These are phyloP conservation scores for Hortiboletus flavorubellus DNA, from an alignment of 768 basidiomycete genomes.

Conservation along the genomic window DNA sequence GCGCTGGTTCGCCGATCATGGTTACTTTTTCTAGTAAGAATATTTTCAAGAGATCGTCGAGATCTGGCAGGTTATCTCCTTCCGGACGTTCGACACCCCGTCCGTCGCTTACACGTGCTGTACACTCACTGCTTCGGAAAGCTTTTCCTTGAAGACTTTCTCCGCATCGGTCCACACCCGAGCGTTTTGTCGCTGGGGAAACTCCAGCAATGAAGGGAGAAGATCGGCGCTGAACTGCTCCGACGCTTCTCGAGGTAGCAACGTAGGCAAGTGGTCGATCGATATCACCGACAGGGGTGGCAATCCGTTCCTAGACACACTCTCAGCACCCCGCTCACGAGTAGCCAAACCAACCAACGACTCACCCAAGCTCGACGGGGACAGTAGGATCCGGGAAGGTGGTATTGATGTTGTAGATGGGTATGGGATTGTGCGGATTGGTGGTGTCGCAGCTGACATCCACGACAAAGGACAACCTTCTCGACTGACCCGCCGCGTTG, in stretches of 20 bases:
- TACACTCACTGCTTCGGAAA: constrained; percentile 45
- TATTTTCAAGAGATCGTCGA: neutral
- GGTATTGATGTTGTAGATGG: constrained; percentile 91
- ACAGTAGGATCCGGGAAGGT: constrained; percentile 93
- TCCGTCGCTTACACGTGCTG: neutral
- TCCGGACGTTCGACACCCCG: neutral
- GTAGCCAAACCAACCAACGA: constrained; percentile 10
- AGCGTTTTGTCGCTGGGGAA: constrained; percentile 62
- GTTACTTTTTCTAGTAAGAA: neutral
- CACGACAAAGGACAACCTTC: constrained; percentile 79
- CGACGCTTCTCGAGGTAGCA: constrained; percentile 93
- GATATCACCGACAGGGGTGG: constrained; percentile 83
- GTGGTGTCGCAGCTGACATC: constrained; percentile 99
- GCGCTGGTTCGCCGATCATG: neutral
- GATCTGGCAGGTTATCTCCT: neutral
- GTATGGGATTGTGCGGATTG: constrained; percentile 97
- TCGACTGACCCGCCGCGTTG: constrained; percentile 58
- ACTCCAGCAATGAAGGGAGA: constrained; percentile 75
- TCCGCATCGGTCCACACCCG: constrained; percentile 90
- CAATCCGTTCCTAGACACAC: constrained; percentile 46
- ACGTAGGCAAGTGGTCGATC: constrained; percentile 94
- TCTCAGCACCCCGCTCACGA: constrained; percentile 1
- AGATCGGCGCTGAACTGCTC: constrained; percentile 93
- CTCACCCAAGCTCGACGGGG: constrained; percentile 76
- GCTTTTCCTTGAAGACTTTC: constrained; percentile 70